Evolutionary conservation across 208 protist species (phyloP).

Genomic region (Strigomonas culicis): DNA sequence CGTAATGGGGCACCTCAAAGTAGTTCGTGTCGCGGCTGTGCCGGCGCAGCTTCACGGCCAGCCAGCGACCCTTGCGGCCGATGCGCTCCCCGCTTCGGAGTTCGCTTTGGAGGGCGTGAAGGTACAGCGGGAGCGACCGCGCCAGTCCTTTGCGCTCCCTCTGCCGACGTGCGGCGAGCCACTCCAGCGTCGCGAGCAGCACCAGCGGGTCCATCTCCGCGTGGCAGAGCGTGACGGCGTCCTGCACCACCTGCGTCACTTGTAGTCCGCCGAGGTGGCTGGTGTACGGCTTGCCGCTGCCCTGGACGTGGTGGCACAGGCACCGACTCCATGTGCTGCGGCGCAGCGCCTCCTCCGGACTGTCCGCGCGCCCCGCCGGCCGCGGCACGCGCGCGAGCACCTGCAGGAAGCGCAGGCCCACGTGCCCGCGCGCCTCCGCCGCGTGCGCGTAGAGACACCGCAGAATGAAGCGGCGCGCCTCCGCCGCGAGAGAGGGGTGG

Average conservation of each 20-base stretch:
- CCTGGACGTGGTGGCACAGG: neutral
- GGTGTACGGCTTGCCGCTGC: neutral
- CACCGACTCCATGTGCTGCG: neutral
- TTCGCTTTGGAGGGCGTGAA: neutral
- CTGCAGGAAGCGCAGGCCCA: neutral
- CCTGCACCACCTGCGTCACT: neutral
- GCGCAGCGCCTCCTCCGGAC: neutral
- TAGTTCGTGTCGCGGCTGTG: neutral
- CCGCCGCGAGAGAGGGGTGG: neutral
- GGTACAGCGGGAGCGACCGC: neutral
- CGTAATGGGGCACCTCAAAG: neutral
- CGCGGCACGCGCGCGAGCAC: neutral
- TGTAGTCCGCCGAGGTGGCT: neutral
- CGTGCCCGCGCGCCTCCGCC: neutral
- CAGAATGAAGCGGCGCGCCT: neutral
- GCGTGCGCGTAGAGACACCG: neutral
- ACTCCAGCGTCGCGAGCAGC: neutral
- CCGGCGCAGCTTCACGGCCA: neutral
- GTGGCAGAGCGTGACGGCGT: neutral
- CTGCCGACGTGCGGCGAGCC: neutral
- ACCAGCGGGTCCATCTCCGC: neutral
- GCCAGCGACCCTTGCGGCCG: no score
- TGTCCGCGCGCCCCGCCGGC: no score
- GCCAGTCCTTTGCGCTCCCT: neutral
- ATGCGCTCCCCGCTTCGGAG: neutral